Evolutionary conservation across 2,329 filamentous ascomycete species (phyloP).

Genomic region (Xylariaceae sp.): DNA sequence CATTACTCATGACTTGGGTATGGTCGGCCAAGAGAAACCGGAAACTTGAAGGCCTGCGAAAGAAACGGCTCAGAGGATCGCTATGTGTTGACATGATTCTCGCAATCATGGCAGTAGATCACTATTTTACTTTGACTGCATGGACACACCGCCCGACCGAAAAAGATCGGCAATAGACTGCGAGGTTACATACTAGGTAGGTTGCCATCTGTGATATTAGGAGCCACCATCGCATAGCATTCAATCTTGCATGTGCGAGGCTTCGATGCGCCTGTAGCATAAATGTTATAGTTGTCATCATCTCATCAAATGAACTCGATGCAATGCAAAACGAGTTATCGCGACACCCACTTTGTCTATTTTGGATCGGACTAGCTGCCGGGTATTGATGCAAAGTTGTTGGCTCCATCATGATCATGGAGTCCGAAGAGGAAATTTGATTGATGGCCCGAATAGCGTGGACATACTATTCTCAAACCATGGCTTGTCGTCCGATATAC

Average conservation of each 20-base stretch:
- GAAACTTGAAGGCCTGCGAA: too few species aligned
- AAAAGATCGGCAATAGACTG: background rate
- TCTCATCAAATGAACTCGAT: background rate
- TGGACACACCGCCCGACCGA: background rate
- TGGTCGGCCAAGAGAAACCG: too few species aligned
- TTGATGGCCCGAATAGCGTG: too few species aligned
- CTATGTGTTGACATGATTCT: too few species aligned
- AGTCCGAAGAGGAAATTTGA: constrained; percentile 6
- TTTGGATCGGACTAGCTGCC: too few species aligned
- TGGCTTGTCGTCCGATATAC: constrained; percentile 11
- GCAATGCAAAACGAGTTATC: too few species aligned
- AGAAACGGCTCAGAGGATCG: background rate
- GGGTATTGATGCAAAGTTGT: too few species aligned
- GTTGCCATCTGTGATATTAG: background rate
- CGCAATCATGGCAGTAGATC: too few species aligned
- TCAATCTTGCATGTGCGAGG: background rate
- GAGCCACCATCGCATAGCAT: background rate
- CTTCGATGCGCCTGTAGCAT: background rate
- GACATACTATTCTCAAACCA: background rate
- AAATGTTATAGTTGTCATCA: background rate
- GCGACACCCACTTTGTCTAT: too few species aligned
- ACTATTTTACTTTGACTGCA: too few species aligned
- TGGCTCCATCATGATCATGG: too few species aligned
- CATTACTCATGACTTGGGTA: too few species aligned
- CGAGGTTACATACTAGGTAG: background rate